These are phyloP conservation scores for Rhododendron vialii DNA, from an alignment of 148 eudicot genomes.

Conservation along the genomic window DNA sequence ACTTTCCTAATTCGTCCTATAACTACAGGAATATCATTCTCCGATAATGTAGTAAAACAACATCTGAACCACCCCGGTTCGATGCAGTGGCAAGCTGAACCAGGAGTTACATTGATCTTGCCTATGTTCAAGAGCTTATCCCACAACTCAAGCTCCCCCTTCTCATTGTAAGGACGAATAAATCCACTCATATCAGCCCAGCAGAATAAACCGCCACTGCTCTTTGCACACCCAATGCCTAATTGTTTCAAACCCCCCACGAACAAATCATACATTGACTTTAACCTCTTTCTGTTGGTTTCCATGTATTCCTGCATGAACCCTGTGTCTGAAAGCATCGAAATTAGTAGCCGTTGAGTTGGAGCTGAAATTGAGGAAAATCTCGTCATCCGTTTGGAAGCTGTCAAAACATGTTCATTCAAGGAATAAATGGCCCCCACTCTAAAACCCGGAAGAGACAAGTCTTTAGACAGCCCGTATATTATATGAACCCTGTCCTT, in stretches of 20 bases:
- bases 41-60: constrained; percentile 57
- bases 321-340: constrained; percentile 66
- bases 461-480: constrained; percentile 75
- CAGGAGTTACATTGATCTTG: constrained; percentile 42
- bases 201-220: constrained; percentile 81
- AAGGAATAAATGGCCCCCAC: constrained; percentile 67
- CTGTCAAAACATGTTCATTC: constrained; percentile 59
- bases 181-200: constrained; percentile 83
- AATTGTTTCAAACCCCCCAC: constrained; percentile 58
- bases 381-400: constrained; percentile 60
- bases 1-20: constrained; percentile 59
- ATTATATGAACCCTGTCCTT: constrained; percentile 71
- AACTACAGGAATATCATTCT: constrained; percentile 53
- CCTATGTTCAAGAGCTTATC: constrained; percentile 68
- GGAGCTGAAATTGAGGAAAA: constrained; percentile 81
- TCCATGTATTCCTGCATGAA: constrained; percentile 46
- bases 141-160: constrained; percentile 91
- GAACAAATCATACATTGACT: constrained; percentile 47
- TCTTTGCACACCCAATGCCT: constrained; percentile 59
- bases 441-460: constrained; percentile 65
- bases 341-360: constrained; percentile 55
- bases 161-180: constrained; percentile 59
- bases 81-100: constrained; percentile 52
- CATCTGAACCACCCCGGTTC: constrained; percentile 76
- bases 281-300: constrained; percentile 50